These are phyloP conservation scores for Coemansia sp. DNA, from an alignment of 192 early-diverging fungal genomes.

Conservation along the genomic window DNA sequence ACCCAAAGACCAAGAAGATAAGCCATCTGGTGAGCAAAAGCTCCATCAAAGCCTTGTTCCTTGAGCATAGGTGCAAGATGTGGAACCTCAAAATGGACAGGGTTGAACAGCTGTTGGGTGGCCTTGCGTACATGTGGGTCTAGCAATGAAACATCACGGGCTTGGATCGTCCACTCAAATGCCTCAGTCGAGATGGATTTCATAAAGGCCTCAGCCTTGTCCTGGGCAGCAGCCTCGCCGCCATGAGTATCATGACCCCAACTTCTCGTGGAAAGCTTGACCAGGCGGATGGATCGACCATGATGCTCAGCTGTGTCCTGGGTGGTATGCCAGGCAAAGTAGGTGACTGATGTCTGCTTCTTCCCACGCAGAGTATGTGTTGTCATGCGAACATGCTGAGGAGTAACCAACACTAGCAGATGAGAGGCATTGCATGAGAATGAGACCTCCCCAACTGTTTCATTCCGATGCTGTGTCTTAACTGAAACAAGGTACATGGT, in stretches of 20 bases:
- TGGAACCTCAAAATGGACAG: conserved; percentile 24
- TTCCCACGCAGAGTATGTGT: conserved; percentile 3
- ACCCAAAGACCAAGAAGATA: neutral
- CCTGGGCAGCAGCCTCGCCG: neutral
- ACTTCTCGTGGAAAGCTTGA: neutral
- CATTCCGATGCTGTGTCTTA: neutral
- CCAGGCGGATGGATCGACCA: neutral
- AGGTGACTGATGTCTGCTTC: conserved; percentile 18
- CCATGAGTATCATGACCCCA: neutral
- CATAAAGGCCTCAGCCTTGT: neutral
- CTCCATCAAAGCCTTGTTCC: neutral
- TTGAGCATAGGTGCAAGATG: conserved; percentile 12
- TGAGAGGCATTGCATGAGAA: conserved; percentile 47
- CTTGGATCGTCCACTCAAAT: conserved; percentile 39
- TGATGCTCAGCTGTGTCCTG: neutral
- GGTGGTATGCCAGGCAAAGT: conserved; percentile 18
- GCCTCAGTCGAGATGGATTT: conserved; percentile 6
- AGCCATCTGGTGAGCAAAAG: neutral
- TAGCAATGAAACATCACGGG: conserved; percentile 37
- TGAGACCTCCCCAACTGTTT: conserved; percentile 5
- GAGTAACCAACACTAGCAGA: conserved; percentile 34
- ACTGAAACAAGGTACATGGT: conserved; percentile 39
- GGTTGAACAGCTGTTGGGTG: conserved; percentile 27
- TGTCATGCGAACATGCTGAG: conserved; percentile 14
- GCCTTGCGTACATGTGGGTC: conserved; percentile 16